Conservation (phyloP, 331 rosid genomes). For the Saraca asoca region DNA sequence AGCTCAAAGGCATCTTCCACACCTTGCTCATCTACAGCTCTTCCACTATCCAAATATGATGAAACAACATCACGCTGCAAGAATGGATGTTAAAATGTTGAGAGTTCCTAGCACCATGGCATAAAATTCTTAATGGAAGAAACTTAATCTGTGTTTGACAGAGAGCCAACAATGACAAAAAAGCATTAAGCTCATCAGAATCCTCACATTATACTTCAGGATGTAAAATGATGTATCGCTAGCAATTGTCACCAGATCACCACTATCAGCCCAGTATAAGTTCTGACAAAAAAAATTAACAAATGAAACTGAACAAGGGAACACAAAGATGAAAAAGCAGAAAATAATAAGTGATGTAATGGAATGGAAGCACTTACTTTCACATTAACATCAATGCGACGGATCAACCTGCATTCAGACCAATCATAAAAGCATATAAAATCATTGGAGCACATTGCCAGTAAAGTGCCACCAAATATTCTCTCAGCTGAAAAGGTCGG, state of each 20-base stretch:
- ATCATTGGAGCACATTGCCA: constrained; percentile 99
- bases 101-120: constrained; percentile 27
- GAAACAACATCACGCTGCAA: constrained; percentile 94
- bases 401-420: constrained; percentile 95
- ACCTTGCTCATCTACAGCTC: constrained; percentile 87
- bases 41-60: constrained; percentile 90
- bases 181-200: constrained; percentile 29
- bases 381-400: constrained; percentile 94
- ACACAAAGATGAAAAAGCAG: background rate
- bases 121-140: background rate
- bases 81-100: constrained; percentile 33
- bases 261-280: constrained; percentile 99
- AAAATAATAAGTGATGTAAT: constrained; percentile 20
- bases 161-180: constrained; percentile 2
- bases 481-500: constrained; percentile 96
- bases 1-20: constrained; percentile 97
- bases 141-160: constrained; percentile 1
- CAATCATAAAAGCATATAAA: constrained; percentile 98
- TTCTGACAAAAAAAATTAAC: constrained; percentile 54
- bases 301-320: constrained; percentile 16
- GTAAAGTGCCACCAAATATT: constrained; percentile 80
- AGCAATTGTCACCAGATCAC: constrained; percentile 88
- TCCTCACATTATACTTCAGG: constrained; percentile 90
- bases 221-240: constrained; percentile 93
- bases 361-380: constrained; percentile 63